These are phyloP conservation scores for Asterella californica DNA, from an alignment of 225 moss, liverwort and hornwort genomes.

Conservation along the genomic window DNA sequence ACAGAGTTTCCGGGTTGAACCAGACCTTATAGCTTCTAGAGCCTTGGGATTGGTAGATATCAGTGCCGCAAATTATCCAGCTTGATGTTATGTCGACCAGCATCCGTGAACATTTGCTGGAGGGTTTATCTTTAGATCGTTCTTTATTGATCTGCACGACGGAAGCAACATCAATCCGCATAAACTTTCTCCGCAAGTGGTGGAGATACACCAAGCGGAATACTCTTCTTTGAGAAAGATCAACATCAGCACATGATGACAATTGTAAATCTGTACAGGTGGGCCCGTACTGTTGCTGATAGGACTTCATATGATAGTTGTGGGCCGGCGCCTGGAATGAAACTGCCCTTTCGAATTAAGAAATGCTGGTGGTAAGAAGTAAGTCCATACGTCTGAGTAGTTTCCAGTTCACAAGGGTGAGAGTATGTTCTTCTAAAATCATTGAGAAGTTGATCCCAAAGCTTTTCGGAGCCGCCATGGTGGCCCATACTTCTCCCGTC, in stretches of 20 bases:
- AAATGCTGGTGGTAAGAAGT: neutral
- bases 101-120: neutral
- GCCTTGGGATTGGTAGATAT: neutral
- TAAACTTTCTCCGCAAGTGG: neutral
- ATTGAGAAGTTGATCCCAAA: neutral
- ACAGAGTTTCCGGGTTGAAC: too few relatives aligned
- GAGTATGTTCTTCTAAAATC: neutral
- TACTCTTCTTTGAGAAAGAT: neutral
- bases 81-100: neutral
- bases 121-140: neutral
- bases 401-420: neutral
- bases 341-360: neutral
- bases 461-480: neutral
- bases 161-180: neutral
- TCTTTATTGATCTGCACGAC: neutral
- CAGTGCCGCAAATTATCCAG: neutral
- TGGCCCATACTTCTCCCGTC: neutral
- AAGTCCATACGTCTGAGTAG: neutral
- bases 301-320: neutral
- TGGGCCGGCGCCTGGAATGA: neutral
- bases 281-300: neutral
- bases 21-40: neutral
- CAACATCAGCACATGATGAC: neutral
- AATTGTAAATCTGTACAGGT: neutral
- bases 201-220: neutral